Percentiles rank a stretch among this genome's conserved stretches.
Conservation (phyloP, 495 filamentous ascomycete species). For the Xylaria intraflava region DNA sequence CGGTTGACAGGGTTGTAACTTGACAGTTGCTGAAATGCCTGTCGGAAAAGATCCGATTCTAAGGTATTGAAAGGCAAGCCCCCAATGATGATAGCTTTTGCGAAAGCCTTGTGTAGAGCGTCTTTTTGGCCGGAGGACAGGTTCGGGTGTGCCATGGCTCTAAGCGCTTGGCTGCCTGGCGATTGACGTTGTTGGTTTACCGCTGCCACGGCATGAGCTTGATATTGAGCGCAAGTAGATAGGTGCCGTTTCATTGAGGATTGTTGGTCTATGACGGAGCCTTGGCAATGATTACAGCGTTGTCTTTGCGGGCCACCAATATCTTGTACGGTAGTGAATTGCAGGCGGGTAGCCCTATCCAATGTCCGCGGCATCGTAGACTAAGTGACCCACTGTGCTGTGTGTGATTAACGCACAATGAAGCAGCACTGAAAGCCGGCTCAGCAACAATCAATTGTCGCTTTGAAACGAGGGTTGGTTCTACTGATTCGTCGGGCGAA, state of each 20-base stretch:
- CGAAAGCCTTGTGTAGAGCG: background rate
- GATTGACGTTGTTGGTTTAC: background rate
- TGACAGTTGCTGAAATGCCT: conserved; percentile 4
- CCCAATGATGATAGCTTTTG: background rate
- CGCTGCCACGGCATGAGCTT: background rate
- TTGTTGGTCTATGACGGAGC: background rate
- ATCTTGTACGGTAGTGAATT: background rate
- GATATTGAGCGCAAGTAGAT: background rate
- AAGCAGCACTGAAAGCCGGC: too few species aligned
- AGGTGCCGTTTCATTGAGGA: background rate
- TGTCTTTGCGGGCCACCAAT: background rate
- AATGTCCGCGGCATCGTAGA: background rate
- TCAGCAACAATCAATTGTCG: background rate
- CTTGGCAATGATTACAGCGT: background rate
- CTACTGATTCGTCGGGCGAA: background rate
- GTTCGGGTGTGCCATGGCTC: background rate
- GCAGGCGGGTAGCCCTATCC: background rate
- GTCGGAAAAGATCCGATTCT: background rate
- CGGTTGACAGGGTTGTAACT: background rate
- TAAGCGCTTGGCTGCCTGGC: background rate
- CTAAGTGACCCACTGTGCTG: too few species aligned
- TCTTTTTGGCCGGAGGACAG: background rate
- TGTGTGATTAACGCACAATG: too few species aligned
- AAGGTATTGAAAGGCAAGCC: background rate
- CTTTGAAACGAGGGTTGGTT: background rate